Evolutionary conservation across 2,329 filamentous ascomycete genomes (phyloP).

Genomic region (Penicillium nordicum): DNA sequence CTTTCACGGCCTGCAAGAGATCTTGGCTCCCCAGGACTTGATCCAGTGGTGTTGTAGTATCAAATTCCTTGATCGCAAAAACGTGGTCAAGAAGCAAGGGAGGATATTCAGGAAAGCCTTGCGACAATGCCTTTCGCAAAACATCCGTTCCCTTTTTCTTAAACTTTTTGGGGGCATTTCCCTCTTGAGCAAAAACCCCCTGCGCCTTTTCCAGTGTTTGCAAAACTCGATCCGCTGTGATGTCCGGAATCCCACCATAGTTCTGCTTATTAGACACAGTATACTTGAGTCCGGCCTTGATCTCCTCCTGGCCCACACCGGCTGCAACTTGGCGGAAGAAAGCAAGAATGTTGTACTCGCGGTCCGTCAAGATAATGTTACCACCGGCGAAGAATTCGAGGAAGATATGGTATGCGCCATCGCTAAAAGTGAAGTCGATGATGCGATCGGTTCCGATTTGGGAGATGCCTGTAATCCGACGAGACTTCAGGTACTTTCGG

Average conservation of each 20-base stretch:
- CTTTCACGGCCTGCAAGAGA: slow-evolving; percentile 64
- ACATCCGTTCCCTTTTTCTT: slow-evolving; percentile 72
- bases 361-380: slow-evolving; percentile 89
- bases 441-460: slow-evolving; percentile 94
- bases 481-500: slow-evolving; percentile 82
- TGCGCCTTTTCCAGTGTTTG: slow-evolving; percentile 65
- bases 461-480: slow-evolving; percentile 72
- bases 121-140: slow-evolving; percentile 73
- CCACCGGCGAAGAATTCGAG: slow-evolving; percentile 96
- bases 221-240: slow-evolving; percentile 71
- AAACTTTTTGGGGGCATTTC: slow-evolving; percentile 58
- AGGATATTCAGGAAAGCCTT: slow-evolving; percentile 83
- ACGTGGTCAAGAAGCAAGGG: slow-evolving; percentile 85
- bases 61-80: slow-evolving; percentile 66
- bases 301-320: slow-evolving; percentile 77
- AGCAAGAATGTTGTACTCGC: slow-evolving; percentile 74
- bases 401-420: slow-evolving; percentile 82
- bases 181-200: slow-evolving; percentile 38
- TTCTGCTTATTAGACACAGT: slow-evolving; percentile 80
- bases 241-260: slow-evolving; percentile 66
- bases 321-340: slow-evolving; percentile 76
- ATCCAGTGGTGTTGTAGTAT: slow-evolving; percentile 63
- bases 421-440: slow-evolving; percentile 87
- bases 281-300: slow-evolving; percentile 74
- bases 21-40: slow-evolving; percentile 66